Evolutionary conservation across 2,329 filamentous ascomycete genomes (phyloP).

Genomic region (Phialemonium atrogriseum): DNA sequence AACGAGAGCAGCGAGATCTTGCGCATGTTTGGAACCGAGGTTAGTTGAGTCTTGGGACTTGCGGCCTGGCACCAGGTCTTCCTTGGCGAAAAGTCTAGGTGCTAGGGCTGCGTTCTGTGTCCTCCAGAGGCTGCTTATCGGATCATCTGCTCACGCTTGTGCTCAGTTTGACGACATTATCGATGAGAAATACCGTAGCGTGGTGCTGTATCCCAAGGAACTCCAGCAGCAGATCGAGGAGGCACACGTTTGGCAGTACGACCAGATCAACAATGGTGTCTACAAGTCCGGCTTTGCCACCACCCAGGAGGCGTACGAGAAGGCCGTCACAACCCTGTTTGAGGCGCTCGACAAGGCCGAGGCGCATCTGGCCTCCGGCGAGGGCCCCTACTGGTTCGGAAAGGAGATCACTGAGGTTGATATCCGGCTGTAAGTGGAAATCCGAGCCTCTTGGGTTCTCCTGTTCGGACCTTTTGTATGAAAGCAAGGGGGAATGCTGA

Average conservation of each 20-base stretch:
- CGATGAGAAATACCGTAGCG: slow-evolving; percentile 45
- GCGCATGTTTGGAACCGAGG: slow-evolving; percentile 75
- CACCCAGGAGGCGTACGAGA: slow-evolving; percentile 74
- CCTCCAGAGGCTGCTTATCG: no score
- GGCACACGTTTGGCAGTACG: slow-evolving; percentile 74
- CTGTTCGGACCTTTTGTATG: no score
- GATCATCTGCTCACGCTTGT: neutral
- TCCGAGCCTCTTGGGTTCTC: no score
- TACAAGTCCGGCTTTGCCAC: slow-evolving; percentile 79
- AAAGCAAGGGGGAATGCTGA: slow-evolving; percentile 8
- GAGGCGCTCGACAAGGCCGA: slow-evolving; percentile 70
- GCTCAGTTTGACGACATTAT: slow-evolving; percentile 62
- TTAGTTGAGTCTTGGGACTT: slow-evolving; percentile 25
- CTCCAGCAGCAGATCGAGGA: slow-evolving; percentile 65
- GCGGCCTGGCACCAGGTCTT: neutral
- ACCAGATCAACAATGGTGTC: slow-evolving; percentile 62
- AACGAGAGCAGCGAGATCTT: slow-evolving; percentile 93
- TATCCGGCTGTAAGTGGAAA: slow-evolving; percentile 59
- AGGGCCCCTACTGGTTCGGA: slow-evolving; percentile 69
- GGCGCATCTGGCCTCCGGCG: slow-evolving; percentile 45
- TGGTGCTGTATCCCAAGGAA: slow-evolving; percentile 60
- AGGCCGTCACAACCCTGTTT: slow-evolving; percentile 64
- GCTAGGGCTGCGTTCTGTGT: no score
- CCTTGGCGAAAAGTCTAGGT: no score
- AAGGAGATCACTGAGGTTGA: slow-evolving; percentile 71